Conservation (phyloP, 805 yeast genomes). For the Candida dajiaensis region DNA sequence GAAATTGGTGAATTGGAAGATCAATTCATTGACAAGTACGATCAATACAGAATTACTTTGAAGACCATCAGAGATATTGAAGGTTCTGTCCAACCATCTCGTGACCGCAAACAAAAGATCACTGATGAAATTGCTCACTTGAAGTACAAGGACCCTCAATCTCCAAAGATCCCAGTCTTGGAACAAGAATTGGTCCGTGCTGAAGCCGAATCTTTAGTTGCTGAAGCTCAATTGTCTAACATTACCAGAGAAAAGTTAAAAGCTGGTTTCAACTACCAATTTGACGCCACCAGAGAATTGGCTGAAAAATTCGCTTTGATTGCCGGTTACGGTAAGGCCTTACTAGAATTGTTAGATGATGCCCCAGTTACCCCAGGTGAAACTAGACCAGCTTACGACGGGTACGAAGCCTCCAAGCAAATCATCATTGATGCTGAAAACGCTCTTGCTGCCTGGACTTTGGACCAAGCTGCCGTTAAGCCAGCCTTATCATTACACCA, state of each 20-base stretch:
- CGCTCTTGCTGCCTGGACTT: slow-evolving; percentile 94
- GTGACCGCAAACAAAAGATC: slow-evolving; percentile 96
- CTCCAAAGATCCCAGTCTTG: slow-evolving; percentile 89
- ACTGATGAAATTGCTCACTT: slow-evolving; percentile 96
- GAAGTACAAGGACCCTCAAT: slow-evolving; percentile 97
- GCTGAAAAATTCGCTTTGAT: slow-evolving; percentile 94
- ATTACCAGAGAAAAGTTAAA: slow-evolving; percentile 97
- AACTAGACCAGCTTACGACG: slow-evolving; percentile 96
- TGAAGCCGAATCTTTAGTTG: slow-evolving; percentile 97
- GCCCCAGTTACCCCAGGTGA: slow-evolving; percentile 99
- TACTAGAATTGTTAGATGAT: slow-evolving; percentile 92
- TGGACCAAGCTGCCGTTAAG: slow-evolving; percentile 91
- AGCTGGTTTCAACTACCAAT: slow-evolving; percentile 96
- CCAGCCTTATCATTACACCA: slow-evolving; percentile 86
- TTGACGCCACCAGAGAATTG: slow-evolving; percentile 90
- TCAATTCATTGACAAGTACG: slow-evolving; percentile 96
- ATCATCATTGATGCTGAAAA: slow-evolving; percentile 95
- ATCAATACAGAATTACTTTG: slow-evolving; percentile 93
- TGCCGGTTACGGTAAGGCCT: slow-evolving; percentile 98
- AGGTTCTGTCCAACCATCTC: slow-evolving; percentile 95
- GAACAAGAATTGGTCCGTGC: slow-evolving; percentile 99
- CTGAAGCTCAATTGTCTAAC: slow-evolving; percentile 97
- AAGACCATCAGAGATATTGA: slow-evolving; percentile 95
- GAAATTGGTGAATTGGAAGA: slow-evolving; percentile 98
- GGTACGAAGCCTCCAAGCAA: slow-evolving; percentile 97